A percentile compares a stretch with the other conserved stretches of the same genome.
Evolutionary conservation across 208 protist genomes (phyloP).

Genomic region (Acanthamoeba culbertsoni): DNA sequence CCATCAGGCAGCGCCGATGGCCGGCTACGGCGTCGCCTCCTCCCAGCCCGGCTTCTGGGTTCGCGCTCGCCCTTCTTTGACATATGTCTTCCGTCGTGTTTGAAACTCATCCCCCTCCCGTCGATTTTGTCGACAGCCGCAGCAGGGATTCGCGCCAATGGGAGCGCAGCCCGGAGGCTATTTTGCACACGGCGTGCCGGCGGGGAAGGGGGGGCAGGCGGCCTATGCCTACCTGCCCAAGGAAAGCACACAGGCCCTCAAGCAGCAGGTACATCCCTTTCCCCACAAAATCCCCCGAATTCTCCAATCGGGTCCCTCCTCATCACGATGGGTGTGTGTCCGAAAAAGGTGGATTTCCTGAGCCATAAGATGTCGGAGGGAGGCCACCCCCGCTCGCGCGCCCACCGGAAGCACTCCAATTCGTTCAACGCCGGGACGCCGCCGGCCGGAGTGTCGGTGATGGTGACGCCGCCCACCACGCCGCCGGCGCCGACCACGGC

Average conservation of each 20-base stretch:
- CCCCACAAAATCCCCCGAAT: not conserved
- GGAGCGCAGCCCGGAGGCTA: not conserved
- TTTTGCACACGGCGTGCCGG: not conserved
- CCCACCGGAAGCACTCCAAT: slow-evolving; percentile 12
- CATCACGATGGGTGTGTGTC: not conserved
- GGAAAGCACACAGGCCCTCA: not conserved
- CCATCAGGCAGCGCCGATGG: not conserved
- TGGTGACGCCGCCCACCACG: not conserved
- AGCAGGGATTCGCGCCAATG: not conserved
- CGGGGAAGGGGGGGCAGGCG: not conserved
- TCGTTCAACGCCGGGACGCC: not conserved
- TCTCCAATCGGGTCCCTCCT: not conserved
- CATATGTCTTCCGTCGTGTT: not conserved
- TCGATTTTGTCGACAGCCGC: no score
- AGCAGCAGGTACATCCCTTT: not conserved
- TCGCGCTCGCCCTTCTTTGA: not conserved
- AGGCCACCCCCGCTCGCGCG: not conserved
- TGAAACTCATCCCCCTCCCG: no score
- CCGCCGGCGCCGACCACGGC: not conserved
- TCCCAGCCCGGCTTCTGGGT: not conserved
- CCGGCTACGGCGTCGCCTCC: not conserved
- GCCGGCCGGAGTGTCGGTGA: not conserved
- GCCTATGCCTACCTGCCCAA: not conserved
- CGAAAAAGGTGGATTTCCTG: not conserved
- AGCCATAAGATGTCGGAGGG: not conserved